These are phyloP conservation scores for Canavalia gladiata DNA, from an alignment of 306 rosid genomes.

Conservation along the genomic window DNA sequence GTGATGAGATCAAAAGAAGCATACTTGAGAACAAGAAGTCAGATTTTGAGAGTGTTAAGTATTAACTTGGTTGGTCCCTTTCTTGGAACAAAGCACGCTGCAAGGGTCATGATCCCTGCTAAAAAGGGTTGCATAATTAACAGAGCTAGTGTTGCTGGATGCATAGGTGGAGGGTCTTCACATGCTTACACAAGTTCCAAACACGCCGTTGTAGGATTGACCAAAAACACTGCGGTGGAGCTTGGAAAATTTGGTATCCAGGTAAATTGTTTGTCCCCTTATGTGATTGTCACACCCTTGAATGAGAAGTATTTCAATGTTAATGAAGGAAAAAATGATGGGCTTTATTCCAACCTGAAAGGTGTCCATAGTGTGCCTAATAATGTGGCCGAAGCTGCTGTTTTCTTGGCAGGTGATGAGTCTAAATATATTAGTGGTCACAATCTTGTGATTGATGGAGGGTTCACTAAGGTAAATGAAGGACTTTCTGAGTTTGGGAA, in stretches of 20 bases:
- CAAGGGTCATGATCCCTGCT: slow-evolving; percentile 56
- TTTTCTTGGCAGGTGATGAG: slow-evolving; percentile 63
- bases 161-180: slow-evolving; percentile 45
- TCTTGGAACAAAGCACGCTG: slow-evolving; percentile 64
- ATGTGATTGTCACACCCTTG: slow-evolving; percentile 52
- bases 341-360: slow-evolving; percentile 47
- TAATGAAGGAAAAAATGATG: slow-evolving; percentile 2
- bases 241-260: slow-evolving; percentile 61
- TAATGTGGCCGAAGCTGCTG: slow-evolving; percentile 65
- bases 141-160: slow-evolving; percentile 47
- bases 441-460: slow-evolving; percentile 64
- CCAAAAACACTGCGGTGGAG: slow-evolving; percentile 56
- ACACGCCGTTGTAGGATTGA: slow-evolving; percentile 56
- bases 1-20: neutral
- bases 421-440: slow-evolving; percentile 66
- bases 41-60: slow-evolving; percentile 52
- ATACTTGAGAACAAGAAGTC: slow-evolving; percentile 41
- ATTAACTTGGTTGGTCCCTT: slow-evolving; percentile 56
- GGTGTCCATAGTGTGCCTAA: slow-evolving; percentile 35
- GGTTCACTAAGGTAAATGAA: slow-evolving; percentile 38
- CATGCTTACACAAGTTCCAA: slow-evolving; percentile 62
- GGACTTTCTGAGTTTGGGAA: slow-evolving; percentile 35
- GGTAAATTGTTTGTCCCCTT: slow-evolving; percentile 62
- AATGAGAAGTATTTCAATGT: slow-evolving; percentile 33
- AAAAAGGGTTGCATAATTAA: slow-evolving; percentile 53